These are phyloP conservation scores for Alloascoidea africana DNA, from an alignment of 805 yeast species.

Conservation along the genomic window DNA sequence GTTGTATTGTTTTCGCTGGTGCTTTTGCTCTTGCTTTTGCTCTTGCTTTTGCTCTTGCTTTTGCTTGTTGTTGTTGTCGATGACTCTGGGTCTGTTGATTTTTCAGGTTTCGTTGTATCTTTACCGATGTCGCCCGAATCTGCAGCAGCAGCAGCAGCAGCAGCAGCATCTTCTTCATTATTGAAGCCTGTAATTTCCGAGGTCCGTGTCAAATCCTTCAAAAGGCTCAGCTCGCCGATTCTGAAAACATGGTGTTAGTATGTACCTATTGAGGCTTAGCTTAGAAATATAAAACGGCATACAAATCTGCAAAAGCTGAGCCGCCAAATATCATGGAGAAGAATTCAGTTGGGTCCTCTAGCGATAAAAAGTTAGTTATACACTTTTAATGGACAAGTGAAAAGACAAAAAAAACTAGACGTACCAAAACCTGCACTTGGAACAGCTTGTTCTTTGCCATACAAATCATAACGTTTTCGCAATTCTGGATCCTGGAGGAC, in stretches of 20 bases:
- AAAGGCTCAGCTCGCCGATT: slow-evolving; percentile 76
- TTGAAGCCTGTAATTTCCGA: slow-evolving; percentile 22
- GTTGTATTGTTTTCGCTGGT: background rate
- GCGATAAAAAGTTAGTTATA: background rate
- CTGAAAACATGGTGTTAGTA: slow-evolving; percentile 14
- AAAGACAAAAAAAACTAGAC: slow-evolving; percentile 3
- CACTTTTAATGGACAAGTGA: background rate
- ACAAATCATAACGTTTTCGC: slow-evolving; percentile 64
- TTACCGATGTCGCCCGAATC: too few relatives aligned
- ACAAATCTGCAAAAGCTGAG: slow-evolving; percentile 60
- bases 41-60: background rate
- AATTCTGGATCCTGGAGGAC: slow-evolving; percentile 61
- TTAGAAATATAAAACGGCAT: slow-evolving; percentile 2
- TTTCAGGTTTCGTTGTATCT: too few relatives aligned
- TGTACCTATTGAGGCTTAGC: background rate
- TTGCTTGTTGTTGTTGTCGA: background rate
- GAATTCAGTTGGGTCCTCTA: slow-evolving; percentile 70
- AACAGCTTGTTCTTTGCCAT: slow-evolving; percentile 65
- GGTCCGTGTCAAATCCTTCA: slow-evolving; percentile 59
- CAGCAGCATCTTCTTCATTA: slow-evolving; percentile 9
- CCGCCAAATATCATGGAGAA: slow-evolving; percentile 84
- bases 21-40: background rate
- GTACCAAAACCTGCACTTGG: slow-evolving; percentile 51
- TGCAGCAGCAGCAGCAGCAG: too few relatives aligned
- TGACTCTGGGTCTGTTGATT: too few relatives aligned